Evolutionary conservation across 805 yeast species (phyloP).

Genomic region (Metschnikowia lachancei): DNA sequence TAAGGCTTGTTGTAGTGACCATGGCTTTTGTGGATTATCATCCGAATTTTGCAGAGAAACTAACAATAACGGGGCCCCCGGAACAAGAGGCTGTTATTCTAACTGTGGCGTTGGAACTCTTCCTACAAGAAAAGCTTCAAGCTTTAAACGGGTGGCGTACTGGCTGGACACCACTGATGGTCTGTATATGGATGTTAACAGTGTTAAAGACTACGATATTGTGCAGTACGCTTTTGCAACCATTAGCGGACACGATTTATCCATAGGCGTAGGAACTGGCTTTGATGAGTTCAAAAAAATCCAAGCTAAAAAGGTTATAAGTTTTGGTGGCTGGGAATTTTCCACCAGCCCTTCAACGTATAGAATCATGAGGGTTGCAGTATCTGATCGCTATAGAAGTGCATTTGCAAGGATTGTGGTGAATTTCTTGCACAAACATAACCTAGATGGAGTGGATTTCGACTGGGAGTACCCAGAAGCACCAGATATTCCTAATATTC

Average conservation of each 20-base stretch:
- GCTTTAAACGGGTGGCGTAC: background rate
- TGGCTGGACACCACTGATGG: background rate
- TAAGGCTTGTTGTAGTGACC: background rate
- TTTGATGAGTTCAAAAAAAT: background rate
- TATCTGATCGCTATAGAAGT: background rate
- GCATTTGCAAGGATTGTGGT: background rate
- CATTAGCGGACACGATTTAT: background rate
- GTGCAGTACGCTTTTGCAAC: constrained; percentile 1
- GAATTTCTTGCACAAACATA: background rate
- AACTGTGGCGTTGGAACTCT: constrained; percentile 1
- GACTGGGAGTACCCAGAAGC: constrained; percentile 3
- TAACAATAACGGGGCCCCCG: background rate
- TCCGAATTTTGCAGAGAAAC: background rate
- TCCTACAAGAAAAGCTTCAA: background rate
- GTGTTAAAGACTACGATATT: background rate
- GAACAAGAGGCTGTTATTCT: background rate
- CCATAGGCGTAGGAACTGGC: background rate
- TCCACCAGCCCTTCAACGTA: background rate
- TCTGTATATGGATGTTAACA: background rate
- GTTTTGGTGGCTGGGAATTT: constrained; percentile 1
- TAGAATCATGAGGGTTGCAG: background rate
- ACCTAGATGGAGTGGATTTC: background rate
- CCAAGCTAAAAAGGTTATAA: background rate
- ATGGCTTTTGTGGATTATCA: background rate
- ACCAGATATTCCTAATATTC: background rate